Base-by-base conservation (phyloP, 2,329 filamentous ascomycete species). In the Periconia sp. region DNA sequence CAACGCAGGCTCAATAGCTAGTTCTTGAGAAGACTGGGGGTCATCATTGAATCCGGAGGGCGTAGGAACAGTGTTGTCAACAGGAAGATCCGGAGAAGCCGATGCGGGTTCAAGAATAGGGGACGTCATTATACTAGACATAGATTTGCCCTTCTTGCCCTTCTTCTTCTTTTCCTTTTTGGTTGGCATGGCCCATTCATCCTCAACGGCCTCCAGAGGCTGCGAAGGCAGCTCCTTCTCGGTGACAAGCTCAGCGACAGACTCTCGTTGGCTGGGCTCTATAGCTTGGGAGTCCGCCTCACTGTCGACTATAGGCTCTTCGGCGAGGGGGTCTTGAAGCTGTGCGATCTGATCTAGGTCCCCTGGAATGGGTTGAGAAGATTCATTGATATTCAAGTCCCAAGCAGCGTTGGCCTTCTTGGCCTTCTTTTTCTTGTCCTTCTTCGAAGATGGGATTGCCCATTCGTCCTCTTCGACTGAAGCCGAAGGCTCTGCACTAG, bases 141-240 rank as follows among this genome's bases (percentile, higher is more conserved):
- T 36, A 5, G 48, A 54, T 13, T 53, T 46, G 7, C 40, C 42
- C 42, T 61, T 62, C 37, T 61, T 64, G 19, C 49, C 43, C 49
- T 63, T 65, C 45, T 61, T 61, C 31, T 62, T 61, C 47, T 61
- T 64, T 21, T 44, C 40, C 45, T 65, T 62, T 46, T 64, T 65
- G 1, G 57, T 53, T 4, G 45, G 18, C 4, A 40, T 31, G 28
- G 28, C 19, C 19, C 8, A 30, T 18, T 25, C 25, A 7, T 42
- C 25, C 11, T 36, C 39, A 21, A 24, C 26, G 6, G 32, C 24
- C 21, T 42, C 39, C 6, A 18, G 23, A 25, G 23, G 18, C 9
- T 28, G 25, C 12, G 25, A 6, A 12, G 11, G n/a, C n/a, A n/a
- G n/a, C n/a, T n/a, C n/a, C n/a, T n/a, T n/a, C n/a, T n/a, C n/a